Conservation (phyloP, 2,329 filamentous ascomycete species). For the Drechslerella stenobrocha region DNA sequence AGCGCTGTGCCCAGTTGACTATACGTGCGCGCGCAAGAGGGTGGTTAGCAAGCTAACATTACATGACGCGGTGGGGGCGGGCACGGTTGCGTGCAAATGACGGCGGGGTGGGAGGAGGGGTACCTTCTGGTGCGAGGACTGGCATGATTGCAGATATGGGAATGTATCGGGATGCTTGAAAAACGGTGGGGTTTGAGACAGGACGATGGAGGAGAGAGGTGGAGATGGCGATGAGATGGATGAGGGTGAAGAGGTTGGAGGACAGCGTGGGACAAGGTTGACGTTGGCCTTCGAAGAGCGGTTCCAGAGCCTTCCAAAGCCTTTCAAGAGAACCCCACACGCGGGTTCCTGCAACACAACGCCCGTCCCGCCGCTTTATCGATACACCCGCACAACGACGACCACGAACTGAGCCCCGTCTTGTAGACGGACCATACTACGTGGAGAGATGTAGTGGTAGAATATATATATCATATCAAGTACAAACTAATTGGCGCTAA, state of each 20-base stretch:
- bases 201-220: conserved; percentile 13
- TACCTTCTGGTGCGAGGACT: conserved; percentile 27
- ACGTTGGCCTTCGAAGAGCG: conserved; percentile 9
- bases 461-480: too few species aligned
- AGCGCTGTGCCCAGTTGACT: conserved; percentile 99
- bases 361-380: background rate
- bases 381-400: background rate
- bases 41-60: background rate
- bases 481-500: too few species aligned
- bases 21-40: conserved; percentile 33
- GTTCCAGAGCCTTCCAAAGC: conserved; percentile 45
- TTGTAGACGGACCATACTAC: too few species aligned
- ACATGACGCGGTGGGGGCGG: too few species aligned
- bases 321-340: conserved; percentile 8
- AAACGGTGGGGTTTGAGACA: conserved; percentile 9
- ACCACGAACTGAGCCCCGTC: too few species aligned
- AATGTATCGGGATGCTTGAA: background rate
- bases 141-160: conserved; percentile 6
- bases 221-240: conserved; percentile 2
- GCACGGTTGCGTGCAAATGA: too few species aligned
- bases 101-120: conserved; percentile 5
- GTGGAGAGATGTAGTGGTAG: too few species aligned
- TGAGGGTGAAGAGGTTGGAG: conserved; percentile 22
- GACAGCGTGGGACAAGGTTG: conserved; percentile 2
- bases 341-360: background rate